These are phyloP conservation scores for Hyphopichia burtonii DNA, from an alignment of 1,139 yeast genomes.

Conservation along the genomic window DNA sequence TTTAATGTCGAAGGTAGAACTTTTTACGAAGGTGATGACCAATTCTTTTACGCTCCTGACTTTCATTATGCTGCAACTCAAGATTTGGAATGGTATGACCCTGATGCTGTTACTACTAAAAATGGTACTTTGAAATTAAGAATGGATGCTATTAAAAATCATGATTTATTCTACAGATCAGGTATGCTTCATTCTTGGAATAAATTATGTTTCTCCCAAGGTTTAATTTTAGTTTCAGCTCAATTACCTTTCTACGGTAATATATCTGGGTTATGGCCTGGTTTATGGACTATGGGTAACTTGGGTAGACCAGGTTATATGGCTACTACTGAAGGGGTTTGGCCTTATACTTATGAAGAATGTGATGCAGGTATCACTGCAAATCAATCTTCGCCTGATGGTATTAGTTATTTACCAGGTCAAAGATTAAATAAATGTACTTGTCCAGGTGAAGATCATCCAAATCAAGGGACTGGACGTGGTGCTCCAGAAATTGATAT, in stretches of 20 bases:
- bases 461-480: constrained; percentile 19
- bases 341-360: constrained; percentile 32
- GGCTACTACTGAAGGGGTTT: constrained; percentile 32
- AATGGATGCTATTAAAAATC: constrained; percentile 30
- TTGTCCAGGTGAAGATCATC: constrained; percentile 17
- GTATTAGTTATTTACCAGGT: constrained; percentile 30
- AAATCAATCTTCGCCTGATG: constrained; percentile 30
- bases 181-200: constrained; percentile 37
- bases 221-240: constrained; percentile 23
- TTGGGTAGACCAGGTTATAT: constrained; percentile 31
- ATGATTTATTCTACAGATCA: constrained; percentile 26
- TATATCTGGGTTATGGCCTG: constrained; percentile 32
- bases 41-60: constrained; percentile 27
- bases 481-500: constrained; percentile 29
- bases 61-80: constrained; percentile 29
- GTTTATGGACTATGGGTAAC: constrained; percentile 34
- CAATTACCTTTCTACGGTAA: constrained; percentile 28
- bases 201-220: constrained; percentile 28
- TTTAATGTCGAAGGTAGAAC: constrained; percentile 31
- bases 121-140: constrained; percentile 24
- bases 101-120: constrained; percentile 27
- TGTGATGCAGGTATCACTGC: constrained; percentile 34
- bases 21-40: constrained; percentile 32
- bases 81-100: constrained; percentile 35
- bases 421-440: constrained; percentile 20